phyloP scores from a whole-genome alignment of 306 rosid species.

The Benincasa hispida region DNA sequence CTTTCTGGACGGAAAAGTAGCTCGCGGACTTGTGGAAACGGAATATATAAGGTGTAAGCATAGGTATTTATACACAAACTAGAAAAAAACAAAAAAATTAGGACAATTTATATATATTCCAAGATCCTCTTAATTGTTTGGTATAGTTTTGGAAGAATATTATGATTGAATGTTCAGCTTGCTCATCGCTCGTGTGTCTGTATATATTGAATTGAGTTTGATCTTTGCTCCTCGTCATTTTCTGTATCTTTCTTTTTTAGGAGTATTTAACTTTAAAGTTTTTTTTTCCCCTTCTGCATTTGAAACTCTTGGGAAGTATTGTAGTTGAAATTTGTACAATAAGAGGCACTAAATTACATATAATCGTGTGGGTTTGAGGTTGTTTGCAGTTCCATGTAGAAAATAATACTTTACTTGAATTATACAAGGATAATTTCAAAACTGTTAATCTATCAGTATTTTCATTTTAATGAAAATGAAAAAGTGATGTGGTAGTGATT shows the following conservation, averaged over 20 bases:
- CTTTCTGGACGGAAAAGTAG: too few relatives aligned
- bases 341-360: not conserved
- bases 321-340: not conserved
- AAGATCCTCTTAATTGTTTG: not conserved
- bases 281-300: not conserved
- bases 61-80: slow-evolving; percentile 3
- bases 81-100: not conserved
- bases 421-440: too few relatives aligned
- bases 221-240: not conserved
- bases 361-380: not conserved
- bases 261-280: not conserved
- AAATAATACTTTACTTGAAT: too few relatives aligned
- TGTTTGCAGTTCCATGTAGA: too few relatives aligned
- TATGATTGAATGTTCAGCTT: not conserved
- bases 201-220: not conserved
- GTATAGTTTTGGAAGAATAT: not conserved
- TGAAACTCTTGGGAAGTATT: not conserved
- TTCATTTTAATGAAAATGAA: too few relatives aligned
- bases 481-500: too few relatives aligned
- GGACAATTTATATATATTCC: not conserved
- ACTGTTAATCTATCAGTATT: too few relatives aligned
- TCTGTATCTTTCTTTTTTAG: not conserved
- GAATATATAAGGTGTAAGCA: not conserved
- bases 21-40: not conserved
- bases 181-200: not conserved